A percentile compares a stretch with the other conserved stretches of the same genome.
These are phyloP conservation scores for Saitozyma podzolica DNA, from an alignment of 768 basidiomycete genomes.

Conservation along the genomic window DNA sequence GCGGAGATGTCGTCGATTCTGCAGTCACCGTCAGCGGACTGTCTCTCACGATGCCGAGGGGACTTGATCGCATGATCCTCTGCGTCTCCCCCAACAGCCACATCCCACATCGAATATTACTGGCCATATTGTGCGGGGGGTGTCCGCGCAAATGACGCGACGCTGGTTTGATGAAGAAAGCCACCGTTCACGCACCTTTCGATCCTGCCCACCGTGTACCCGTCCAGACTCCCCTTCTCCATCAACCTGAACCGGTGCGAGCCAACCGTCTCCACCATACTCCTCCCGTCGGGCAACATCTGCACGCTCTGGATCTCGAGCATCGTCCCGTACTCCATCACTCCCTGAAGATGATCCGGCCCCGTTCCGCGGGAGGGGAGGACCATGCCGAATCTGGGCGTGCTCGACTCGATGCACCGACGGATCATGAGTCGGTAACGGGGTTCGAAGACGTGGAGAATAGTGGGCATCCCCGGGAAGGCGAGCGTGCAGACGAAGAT, in stretches of 20 bases:
- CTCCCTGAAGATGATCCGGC: conserved; percentile 53
- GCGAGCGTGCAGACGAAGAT: conserved; percentile 86
- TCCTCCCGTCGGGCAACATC: conserved; percentile 84
- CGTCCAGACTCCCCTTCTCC: conserved; percentile 79
- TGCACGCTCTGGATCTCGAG: conserved; percentile 81
- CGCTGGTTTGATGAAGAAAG: too few relatives aligned
- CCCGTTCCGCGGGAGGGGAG: conserved; percentile 62
- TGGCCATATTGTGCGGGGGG: too few relatives aligned
- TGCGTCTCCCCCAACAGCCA: too few relatives aligned
- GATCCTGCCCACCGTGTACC: conserved; percentile 81
- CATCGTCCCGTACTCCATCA: conserved; percentile 86
- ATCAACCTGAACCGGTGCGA: conserved; percentile 78
- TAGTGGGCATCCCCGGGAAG: conserved; percentile 87
- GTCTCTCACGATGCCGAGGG: too few relatives aligned
- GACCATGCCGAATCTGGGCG: conserved; percentile 90
- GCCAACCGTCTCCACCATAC: conserved; percentile 76
- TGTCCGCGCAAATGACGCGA: too few relatives aligned
- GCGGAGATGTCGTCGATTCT: conserved; percentile 56
- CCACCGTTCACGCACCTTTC: conserved; percentile 57
- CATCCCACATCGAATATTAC: too few relatives aligned
- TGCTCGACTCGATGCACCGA: conserved; percentile 76
- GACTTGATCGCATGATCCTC: too few relatives aligned
- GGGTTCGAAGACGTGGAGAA: conserved; percentile 91
- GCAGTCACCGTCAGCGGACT: background rate
- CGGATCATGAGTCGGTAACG: conserved; percentile 95